phyloP scores from a whole-genome alignment of 768 basidiomycete genomes.

The Amanita brunnescens region DNA sequence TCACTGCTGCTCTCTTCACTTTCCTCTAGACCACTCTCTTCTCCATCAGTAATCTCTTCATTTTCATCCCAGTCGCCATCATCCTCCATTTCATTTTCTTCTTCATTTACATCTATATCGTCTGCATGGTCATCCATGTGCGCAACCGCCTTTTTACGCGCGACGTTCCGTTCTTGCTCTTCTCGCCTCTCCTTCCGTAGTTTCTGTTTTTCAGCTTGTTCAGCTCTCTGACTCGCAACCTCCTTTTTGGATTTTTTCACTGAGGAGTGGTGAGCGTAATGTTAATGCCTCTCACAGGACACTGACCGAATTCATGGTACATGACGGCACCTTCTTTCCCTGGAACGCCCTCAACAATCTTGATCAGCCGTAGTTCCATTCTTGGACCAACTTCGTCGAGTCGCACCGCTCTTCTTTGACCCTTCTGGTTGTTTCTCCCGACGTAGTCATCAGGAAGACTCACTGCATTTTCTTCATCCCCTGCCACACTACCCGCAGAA shows the following conservation, averaged over 20 bases:
- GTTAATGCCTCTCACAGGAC: neutral
- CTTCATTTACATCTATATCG: slow-evolving; percentile 22
- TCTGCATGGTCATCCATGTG: slow-evolving; percentile 11
- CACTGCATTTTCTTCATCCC: slow-evolving; percentile 77
- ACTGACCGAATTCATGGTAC: slow-evolving; percentile 89
- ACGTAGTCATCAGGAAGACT: slow-evolving; percentile 90
- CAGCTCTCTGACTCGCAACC: slow-evolving; percentile 51
- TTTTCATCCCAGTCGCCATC: slow-evolving; percentile 34
- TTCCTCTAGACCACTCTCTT: slow-evolving; percentile 26
- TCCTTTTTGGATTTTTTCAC: slow-evolving; percentile 89
- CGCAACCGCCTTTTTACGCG: slow-evolving; percentile 56
- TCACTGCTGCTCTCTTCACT: slow-evolving; percentile 60
- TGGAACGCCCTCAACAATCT: slow-evolving; percentile 90
- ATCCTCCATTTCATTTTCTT: slow-evolving; percentile 23
- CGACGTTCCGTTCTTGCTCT: slow-evolving; percentile 89
- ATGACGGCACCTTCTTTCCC: slow-evolving; percentile 91
- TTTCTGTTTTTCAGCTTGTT: slow-evolving; percentile 71
- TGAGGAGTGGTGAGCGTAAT: slow-evolving; percentile 20
- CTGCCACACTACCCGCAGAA: slow-evolving; percentile 75
- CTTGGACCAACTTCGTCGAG: slow-evolving; percentile 93
- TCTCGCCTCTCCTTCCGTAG: slow-evolving; percentile 70
- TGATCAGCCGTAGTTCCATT: slow-evolving; percentile 87
- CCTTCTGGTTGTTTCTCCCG: slow-evolving; percentile 88
- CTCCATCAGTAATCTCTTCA: slow-evolving; percentile 33
- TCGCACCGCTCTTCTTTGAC: slow-evolving; percentile 82